Base-by-base conservation (phyloP, 192 early-diverging fungal species). In the Coemansia guatemalensis region DNA sequence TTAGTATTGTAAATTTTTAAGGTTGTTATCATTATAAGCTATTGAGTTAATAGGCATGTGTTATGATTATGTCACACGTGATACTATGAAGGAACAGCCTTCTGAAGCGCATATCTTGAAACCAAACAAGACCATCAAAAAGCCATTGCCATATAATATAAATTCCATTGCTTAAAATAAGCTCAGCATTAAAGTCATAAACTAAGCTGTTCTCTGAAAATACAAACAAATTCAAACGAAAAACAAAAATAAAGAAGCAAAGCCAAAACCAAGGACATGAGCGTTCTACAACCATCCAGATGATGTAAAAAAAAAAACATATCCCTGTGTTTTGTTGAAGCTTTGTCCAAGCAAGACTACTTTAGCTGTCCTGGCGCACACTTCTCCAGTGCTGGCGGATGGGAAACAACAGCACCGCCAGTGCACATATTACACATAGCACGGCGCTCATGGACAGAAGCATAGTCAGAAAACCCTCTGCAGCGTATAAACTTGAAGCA, bases 251-350 rank as follows among this genome's bases (percentile, higher is more conserved):
- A 58, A 73, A 53, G 18, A 58, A 55, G 4, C 49, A 54, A 7
- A 54, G 48, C 14, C 53, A 67, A 55, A 67, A 58, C 14, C 59
- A 56, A 49, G 17, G 29, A 33, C 11, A 51, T 32, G n/a, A 53
- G 11, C 14, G 50, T 17, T 24, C 24, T n/a, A 48, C 23, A 27
- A 9, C n/a, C 27, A 54, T 25, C 12, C 53, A 29, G 23, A 81
- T 73, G 17, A 90, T 66, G 5, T 84, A 3, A 44, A 44, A 44
- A 1, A n/a, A n/a, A n/a, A n/a, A n/a, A n/a, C n/a, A n/a, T 44
- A 44, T 17, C 12, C 14, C 3, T 44, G 14, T 44, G 14, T 39
- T 9, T 44, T 44, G 1, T 4, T 44, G 39, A 4, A 44, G 14
- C 39, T 6, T 17, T 17, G 12, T 12, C 5, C 0, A 4, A 18